phyloP scores from a whole-genome alignment of 805 yeast species.

The Candida ficus region DNA sequence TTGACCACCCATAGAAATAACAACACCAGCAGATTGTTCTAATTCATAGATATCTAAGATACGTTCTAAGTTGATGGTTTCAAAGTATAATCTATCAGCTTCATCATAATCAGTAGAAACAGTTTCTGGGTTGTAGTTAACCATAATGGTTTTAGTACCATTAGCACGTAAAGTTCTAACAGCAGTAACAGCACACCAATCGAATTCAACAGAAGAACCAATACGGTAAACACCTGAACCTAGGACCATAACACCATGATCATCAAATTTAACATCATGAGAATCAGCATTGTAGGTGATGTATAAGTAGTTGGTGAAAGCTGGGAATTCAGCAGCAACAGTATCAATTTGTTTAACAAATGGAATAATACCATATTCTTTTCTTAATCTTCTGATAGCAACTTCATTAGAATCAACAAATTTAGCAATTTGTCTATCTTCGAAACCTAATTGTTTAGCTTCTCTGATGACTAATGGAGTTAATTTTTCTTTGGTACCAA shows the following conservation, averaged over 20 bases:
- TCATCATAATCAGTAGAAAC: conserved; percentile 99
- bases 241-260: conserved; percentile 89
- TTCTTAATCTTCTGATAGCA: conserved; percentile 84
- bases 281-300: conserved; percentile 90
- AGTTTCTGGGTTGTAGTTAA: conserved; percentile 97
- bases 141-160: conserved; percentile 89
- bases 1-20: conserved; percentile 98
- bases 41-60: conserved; percentile 91
- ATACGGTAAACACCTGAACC: conserved; percentile 99
- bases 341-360: conserved; percentile 97
- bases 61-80: conserved; percentile 90
- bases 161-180: conserved; percentile 87
- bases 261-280: conserved; percentile 83
- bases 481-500: conserved; percentile 48
- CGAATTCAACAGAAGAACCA: conserved; percentile 98
- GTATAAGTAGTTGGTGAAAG: conserved; percentile 89
- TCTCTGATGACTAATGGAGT: conserved; percentile 63
- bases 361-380: conserved; percentile 82
- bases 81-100: conserved; percentile 94
- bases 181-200: conserved; percentile 99
- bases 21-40: conserved; percentile 86
- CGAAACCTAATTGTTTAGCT: conserved; percentile 96
- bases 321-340: conserved; percentile 99
- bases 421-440: conserved; percentile 92
- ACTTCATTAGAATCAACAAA: conserved; percentile 87